Conservation (phyloP, 495 filamentous ascomycete species). For the Neurospora tetrasperma region DNA sequence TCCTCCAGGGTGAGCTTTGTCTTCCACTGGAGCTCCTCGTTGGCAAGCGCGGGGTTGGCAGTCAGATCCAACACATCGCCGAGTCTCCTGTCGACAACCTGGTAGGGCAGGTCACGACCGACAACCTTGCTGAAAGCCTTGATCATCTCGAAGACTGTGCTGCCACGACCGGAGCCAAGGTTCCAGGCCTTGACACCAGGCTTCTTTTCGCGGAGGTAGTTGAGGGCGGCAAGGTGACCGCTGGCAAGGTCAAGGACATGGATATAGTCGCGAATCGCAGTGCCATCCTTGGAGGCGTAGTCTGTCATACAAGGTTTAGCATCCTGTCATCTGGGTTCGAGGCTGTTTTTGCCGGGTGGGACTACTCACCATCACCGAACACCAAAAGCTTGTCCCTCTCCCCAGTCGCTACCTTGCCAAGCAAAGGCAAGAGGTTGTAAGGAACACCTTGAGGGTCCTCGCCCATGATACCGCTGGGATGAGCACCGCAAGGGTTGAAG, state of each 20-base stretch:
- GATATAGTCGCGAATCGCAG: constrained; percentile 62
- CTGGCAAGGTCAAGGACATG: constrained; percentile 85
- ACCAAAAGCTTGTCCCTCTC: constrained; percentile 90
- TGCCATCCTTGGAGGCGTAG: constrained; percentile 77
- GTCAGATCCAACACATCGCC: constrained; percentile 94
- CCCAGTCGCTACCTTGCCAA: constrained; percentile 92
- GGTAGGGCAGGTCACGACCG: constrained; percentile 74
- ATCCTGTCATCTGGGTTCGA: neutral
- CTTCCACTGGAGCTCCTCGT: constrained; percentile 85
- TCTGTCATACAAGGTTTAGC: constrained; percentile 41
- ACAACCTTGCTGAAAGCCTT: constrained; percentile 83
- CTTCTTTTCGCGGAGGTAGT: constrained; percentile 80
- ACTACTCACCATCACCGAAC: constrained; percentile 74
- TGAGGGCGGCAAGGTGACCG: constrained; percentile 83
- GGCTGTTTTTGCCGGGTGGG: neutral
- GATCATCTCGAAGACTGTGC: constrained; percentile 96
- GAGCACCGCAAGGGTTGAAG: constrained; percentile 94
- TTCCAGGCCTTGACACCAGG: constrained; percentile 97
- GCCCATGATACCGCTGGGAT: constrained; percentile 95
- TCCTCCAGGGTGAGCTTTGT: constrained; percentile 82
- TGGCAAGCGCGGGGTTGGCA: constrained; percentile 78
- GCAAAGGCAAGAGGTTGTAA: constrained; percentile 87
- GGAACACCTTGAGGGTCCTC: constrained; percentile 94
- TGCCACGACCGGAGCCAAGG: constrained; percentile 87
- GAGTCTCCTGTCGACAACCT: constrained; percentile 70